phyloP scores from a whole-genome alignment of 2,329 filamentous ascomycete genomes.

The Huntiella savannae region DNA sequence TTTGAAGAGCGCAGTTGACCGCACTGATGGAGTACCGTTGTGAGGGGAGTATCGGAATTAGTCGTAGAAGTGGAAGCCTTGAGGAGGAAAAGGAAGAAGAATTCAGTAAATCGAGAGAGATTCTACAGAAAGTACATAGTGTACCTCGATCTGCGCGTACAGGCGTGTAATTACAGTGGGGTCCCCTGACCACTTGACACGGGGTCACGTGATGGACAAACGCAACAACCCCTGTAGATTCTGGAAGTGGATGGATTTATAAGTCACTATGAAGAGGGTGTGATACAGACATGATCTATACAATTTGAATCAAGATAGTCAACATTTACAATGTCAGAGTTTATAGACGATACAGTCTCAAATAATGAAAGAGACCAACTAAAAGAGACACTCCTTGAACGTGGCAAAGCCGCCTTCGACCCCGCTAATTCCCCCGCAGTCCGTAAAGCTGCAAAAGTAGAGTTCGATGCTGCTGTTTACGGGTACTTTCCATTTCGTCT shows the following conservation, averaged over 20 bases:
- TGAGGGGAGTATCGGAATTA: slow-evolving; percentile 3
- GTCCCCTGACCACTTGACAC: neutral
- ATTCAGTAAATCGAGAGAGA: slow-evolving; percentile 3
- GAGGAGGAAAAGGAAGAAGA: neutral
- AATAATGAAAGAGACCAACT: slow-evolving; percentile 3
- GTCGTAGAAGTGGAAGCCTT: neutral
- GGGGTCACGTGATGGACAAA: neutral
- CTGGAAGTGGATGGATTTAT: slow-evolving; percentile 1
- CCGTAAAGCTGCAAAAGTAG: slow-evolving; percentile 19
- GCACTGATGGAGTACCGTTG: neutral
- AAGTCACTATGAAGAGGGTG: neutral
- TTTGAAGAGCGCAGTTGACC: too few species aligned
- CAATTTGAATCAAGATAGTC: neutral
- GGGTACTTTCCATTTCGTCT: slow-evolving; percentile 19
- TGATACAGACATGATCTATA: too few species aligned
- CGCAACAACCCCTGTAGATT: neutral
- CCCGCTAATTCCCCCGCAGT: slow-evolving; percentile 20
- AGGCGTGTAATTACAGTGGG: neutral
- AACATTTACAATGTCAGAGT: slow-evolving; percentile 13
- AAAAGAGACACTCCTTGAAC: slow-evolving; percentile 15
- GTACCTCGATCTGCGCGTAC: too few species aligned
- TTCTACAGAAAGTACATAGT: slow-evolving; percentile 8
- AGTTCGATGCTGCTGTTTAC: slow-evolving; percentile 29
- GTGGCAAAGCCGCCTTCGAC: slow-evolving; percentile 30
- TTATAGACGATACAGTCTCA: slow-evolving; percentile 17